Evolutionary conservation across 1,284 basidiomycete species (phyloP), one percentile per base, ranked within the genome.

Genomic region (Cryptococcus sp.): DNA sequence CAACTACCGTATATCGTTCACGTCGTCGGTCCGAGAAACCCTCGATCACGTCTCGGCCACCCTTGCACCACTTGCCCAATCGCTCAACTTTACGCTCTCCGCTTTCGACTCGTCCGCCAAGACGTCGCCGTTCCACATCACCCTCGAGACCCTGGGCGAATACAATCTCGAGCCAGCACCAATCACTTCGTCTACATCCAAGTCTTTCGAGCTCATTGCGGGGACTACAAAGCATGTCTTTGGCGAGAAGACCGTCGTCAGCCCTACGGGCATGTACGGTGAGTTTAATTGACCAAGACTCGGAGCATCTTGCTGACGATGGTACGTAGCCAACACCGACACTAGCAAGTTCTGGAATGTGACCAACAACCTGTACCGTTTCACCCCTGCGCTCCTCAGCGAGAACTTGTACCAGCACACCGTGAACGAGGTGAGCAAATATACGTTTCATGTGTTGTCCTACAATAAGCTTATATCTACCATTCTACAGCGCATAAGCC

Each of bases 311-410:
- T 47, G 19, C n/a, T 40, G 43, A 48, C 57, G 30, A 54, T 42
- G 23, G 23, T 40, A 20, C 25, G 17, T 23, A 71, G 74, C 75
- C 51, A 77, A 79, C 63, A 76, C 77, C 48, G 82, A 83, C 60
- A 82, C 81, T 0, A 75, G 77, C 54, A 63, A 59, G 20, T 69
- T 69, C 63, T 82, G 80, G 80, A 68, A 74, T 39, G 58, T 82
- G 5, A 80, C 81, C 0, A 61, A 72, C 42, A 71, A 78, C 62
- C 78, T 84, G 50, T 84, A 81, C 70, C 73, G 82, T 20, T 83
- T 79, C 69, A 73, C 76, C 0, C 78, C 77, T 10, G 77, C 73
- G 17, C 52, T 71, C 10, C 63, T 76, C 61, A 63, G 54, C 17
- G 68, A 75, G 55, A 68, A 77, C 49, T 62, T 72, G 20, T 75